phyloP scores from a whole-genome alignment of 768 basidiomycete species.

The Russula sp. region DNA sequence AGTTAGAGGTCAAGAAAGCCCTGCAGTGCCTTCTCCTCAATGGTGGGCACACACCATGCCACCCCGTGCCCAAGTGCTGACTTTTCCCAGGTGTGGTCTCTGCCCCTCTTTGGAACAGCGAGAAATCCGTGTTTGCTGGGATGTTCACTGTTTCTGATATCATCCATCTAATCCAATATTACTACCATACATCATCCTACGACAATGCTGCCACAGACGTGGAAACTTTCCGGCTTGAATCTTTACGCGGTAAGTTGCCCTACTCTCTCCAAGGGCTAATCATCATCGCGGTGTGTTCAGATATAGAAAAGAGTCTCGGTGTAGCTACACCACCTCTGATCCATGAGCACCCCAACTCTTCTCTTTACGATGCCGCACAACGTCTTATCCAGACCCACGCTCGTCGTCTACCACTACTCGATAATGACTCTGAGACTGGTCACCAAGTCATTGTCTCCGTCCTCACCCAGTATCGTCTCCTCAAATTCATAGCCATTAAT shows the following conservation, averaged over 20 bases:
- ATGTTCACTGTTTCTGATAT: constrained; percentile 99
- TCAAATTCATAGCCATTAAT: constrained; percentile 98
- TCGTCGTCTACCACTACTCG: constrained; percentile 87
- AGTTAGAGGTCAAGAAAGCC: constrained; percentile 93
- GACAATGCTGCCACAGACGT: constrained; percentile 87
- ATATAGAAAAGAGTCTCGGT: constrained; percentile 87
- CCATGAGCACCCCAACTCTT: constrained; percentile 78
- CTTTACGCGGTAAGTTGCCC: constrained; percentile 64
- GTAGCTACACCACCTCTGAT: constrained; percentile 90
- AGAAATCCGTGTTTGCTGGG: constrained; percentile 85
- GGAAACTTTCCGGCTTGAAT: constrained; percentile 84
- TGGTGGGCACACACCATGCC: constrained; percentile 36
- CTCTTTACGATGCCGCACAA: constrained; percentile 85
- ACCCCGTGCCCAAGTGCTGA: constrained; percentile 1
- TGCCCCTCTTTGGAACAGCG: constrained; percentile 96
- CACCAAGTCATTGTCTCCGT: constrained; percentile 95
- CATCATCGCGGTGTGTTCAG: constrained; percentile 38
- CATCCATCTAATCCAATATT: constrained; percentile 98
- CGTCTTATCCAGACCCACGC: constrained; percentile 93
- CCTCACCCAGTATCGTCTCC: constrained; percentile 92
- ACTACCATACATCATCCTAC: constrained; percentile 77
- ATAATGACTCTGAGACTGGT: constrained; percentile 86
- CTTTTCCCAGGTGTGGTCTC: constrained; percentile 79
- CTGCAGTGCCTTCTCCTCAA: constrained; percentile 81
- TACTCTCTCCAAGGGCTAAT: background rate